Base-by-base conservation (phyloP, 306 rosid species). In the Purshia tridentata region DNA sequence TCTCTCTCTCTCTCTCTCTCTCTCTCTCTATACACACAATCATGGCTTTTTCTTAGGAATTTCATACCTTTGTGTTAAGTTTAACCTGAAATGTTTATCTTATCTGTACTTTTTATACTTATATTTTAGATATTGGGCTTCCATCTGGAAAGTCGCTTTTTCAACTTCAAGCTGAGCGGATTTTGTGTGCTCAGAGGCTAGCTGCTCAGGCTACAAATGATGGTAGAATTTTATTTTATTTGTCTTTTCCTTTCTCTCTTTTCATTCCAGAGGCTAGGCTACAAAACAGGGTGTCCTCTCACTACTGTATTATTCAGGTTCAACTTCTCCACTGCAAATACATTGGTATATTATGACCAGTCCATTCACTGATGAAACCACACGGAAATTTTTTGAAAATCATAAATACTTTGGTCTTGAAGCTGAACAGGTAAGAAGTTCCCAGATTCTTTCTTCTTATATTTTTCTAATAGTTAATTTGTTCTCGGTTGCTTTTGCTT, bases 261-360 rank as follows among this genome's bases (percentile, higher is more conserved):
- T 72, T 11, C 52, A 61, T 4, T 69, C 9, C 49, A 50, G 15
- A 13, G 52, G 18, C 70, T 58, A 15, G 22, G 14, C 67, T 18
- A 18, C 49, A 5, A 41, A 61, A 40, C 20, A 22, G 29, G 40
- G 29, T 22, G 42, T 4, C 53, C 37, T 52, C 41, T 22, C 22
- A 15, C 41, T 12, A 22, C 62, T 14, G 13, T 66, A 64, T 44
- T 81, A 40, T 69, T 77, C 86, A 93, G 98, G 72, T 77, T 83
- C 93, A 72, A 72, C 88, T 78, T 65, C 87, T 74, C 81, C 88
- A 9, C 89, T 65, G 59, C 86, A 86, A 78, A 87, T 94, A 71
- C 98, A 90, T 84, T 94, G 99, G 99, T 94, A 91, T 78, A 86
- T 94, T 54, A 91, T 94, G 99, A 94, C 99, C 65, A 94, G 99